Percentiles rank a stretch among this genome's conserved stretches.
Evolutionary conservation across 1,284 basidiomycete species (phyloP).

Genomic region (Ganoderma multipileum): DNA sequence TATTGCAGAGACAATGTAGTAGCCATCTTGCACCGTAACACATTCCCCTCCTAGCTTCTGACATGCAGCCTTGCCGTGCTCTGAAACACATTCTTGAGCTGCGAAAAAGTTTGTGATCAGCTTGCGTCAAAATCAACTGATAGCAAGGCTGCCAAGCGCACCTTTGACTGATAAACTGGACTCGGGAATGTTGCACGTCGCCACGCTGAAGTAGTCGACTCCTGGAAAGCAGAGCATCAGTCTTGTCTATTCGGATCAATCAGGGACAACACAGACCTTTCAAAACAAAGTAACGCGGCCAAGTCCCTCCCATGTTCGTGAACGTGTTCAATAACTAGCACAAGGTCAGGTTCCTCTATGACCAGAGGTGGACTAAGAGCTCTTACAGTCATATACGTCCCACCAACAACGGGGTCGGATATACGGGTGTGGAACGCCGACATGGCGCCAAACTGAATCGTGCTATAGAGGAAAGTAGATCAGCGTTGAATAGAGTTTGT

Average conservation of each 20-base stretch:
- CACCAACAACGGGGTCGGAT: slow-evolving; percentile 96
- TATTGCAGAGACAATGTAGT: slow-evolving; percentile 85
- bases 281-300: slow-evolving; percentile 94
- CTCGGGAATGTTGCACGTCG: slow-evolving; percentile 78
- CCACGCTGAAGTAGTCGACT: slow-evolving; percentile 87
- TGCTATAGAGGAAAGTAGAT: slow-evolving; percentile 54
- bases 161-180: slow-evolving; percentile 65
- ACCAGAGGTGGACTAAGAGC: background rate
- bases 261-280: slow-evolving; percentile 60
- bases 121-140: background rate
- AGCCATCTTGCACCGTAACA: slow-evolving; percentile 88
- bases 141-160: slow-evolving; percentile 38
- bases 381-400: slow-evolving; percentile 96
- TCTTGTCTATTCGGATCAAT: background rate
- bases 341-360: slow-evolving; percentile 18
- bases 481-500: background rate
- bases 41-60: slow-evolving; percentile 81
- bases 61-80: slow-evolving; percentile 86
- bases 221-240: slow-evolving; percentile 47
- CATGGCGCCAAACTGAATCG: slow-evolving; percentile 98
- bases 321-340: slow-evolving; percentile 92
- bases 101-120: slow-evolving; percentile 25
- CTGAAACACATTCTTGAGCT: slow-evolving; percentile 90
- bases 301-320: slow-evolving; percentile 96
- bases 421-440: slow-evolving; percentile 98